These are phyloP conservation scores for Trypanosomatidae sp. DNA, from an alignment of 208 protist genomes.

Conservation along the genomic window DNA sequence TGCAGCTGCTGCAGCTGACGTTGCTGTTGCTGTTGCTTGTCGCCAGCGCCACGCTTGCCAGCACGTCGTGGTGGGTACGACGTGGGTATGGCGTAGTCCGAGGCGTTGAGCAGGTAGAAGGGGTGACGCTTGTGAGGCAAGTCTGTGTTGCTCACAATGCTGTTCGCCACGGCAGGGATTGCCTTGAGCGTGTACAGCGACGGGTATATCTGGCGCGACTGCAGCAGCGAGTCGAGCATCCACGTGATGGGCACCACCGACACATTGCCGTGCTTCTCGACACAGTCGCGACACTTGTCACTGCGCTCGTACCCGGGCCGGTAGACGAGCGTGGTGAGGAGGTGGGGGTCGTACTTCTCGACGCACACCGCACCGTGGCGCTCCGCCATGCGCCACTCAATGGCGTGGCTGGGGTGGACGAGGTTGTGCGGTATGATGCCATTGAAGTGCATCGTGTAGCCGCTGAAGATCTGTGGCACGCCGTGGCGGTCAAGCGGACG, in stretches of 20 bases:
- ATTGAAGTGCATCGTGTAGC: constrained; percentile 81
- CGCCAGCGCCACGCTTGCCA: not conserved
- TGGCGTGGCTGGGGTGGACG: constrained; percentile 69
- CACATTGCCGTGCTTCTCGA: constrained; percentile 35
- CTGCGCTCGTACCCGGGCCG: constrained; percentile 83
- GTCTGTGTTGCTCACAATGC: constrained; percentile 32
- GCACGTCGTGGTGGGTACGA: constrained; percentile 24
- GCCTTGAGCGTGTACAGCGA: constrained; percentile 44
- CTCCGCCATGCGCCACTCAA: constrained; percentile 88
- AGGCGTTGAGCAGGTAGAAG: constrained; percentile 71
- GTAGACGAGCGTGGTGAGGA: constrained; percentile 67
- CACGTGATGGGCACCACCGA: constrained; percentile 65
- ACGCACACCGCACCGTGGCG: constrained; percentile 69
- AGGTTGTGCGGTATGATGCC: constrained; percentile 75
- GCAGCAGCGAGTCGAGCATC: constrained; percentile 81
- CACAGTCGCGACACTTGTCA: constrained; percentile 68
- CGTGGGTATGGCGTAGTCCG: constrained; percentile 65
- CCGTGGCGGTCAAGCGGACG: constrained; percentile 55
- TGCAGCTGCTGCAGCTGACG: not conserved
- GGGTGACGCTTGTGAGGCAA: constrained; percentile 82
- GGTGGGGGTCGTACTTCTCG: constrained; percentile 28
- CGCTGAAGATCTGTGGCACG: constrained; percentile 77
- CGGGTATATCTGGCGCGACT: constrained; percentile 76
- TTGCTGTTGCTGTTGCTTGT: not conserved
- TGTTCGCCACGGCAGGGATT: constrained; percentile 64